Evolutionary conservation across 176 grass and related monocot genomes (phyloP).

Genomic region (Carex parvula): DNA sequence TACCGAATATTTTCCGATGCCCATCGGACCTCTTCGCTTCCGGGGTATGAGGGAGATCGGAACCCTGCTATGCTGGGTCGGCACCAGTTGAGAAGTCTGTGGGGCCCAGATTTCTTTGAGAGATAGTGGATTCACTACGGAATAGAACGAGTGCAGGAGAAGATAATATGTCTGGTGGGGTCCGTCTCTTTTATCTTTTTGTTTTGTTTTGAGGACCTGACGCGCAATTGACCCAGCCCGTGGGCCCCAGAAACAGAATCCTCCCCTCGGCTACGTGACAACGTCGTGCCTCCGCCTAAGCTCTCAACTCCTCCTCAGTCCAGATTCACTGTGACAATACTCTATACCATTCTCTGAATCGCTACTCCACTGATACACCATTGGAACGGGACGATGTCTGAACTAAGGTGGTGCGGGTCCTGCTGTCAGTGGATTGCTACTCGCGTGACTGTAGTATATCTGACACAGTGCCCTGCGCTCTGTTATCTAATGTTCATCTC

Average conservation of each 20-base stretch:
- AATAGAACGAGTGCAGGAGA: not conserved
- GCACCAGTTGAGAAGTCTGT: not conserved
- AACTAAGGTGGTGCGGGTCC: not conserved
- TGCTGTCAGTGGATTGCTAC: not conserved
- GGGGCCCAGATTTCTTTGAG: not conserved
- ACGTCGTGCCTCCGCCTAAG: conserved; percentile 26
- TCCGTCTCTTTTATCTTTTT: not conserved
- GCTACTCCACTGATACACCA: not conserved
- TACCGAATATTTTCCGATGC: too few relatives aligned
- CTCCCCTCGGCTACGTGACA: not conserved
- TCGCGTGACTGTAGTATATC: not conserved
- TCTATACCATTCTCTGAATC: not conserved
- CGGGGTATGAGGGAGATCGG: not conserved
- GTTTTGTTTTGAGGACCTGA: conserved; percentile 15
- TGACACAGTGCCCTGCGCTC: not conserved
- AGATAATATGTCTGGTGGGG: not conserved
- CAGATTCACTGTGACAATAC: not conserved
- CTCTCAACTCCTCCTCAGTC: not conserved
- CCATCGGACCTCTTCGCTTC: not conserved
- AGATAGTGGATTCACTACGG: not conserved
- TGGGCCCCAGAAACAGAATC: not conserved
- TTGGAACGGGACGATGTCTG: not conserved
- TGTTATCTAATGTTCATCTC: not conserved
- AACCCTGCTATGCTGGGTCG: too few relatives aligned
- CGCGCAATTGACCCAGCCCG: conserved; percentile 22